Evolutionary conservation across 2,329 filamentous ascomycete species (phyloP), one percentile per base, ranked within the genome.

Genomic region (Arthrobotrys conoides): DNA sequence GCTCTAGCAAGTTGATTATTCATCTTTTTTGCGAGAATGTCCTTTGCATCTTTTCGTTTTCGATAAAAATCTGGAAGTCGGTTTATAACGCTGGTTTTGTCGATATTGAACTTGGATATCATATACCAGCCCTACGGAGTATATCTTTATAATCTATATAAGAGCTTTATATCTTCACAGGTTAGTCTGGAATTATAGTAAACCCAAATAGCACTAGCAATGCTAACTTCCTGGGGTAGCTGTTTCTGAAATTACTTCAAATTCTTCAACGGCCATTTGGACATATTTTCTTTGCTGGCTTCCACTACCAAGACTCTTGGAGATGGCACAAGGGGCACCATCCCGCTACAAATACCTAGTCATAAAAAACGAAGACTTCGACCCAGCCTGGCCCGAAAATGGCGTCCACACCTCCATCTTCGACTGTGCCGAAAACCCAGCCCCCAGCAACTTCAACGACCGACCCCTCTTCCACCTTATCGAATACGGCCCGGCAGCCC

Each of bases 361-460:
- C 12, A 44, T 61, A 44, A 61, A 44, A 27, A 61, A 61, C 20
- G 36, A 61, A 61, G 57, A 61, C 36, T 61, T 61, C 36, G 57
- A 61, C 57, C 57, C 57, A 10, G 16, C 36, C 20, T 61, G 57
- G 57, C 57, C 57, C 2, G 57, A 61, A 44, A 27, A 16, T 9
- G 14, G 57, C 10, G 59, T 53, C 3, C 49, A 73, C 24, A 46
- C 49, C 6, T 66, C 67, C 6, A 48, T 63, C 4, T 71, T 71
- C 30, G 55, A 71, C 22, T 64, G 57, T 33, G 55, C 22, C 6
- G 67, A 71, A 53, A 38, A 71, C 41, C 53, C 67, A 14, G 10
- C 38, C 3, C 57, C 57, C 3, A n/a, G 27, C 0, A 33, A 16
- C 22, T 33, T 46, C 3, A 18, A 36, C 22, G 24, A 18, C 24